Conservation (phyloP, 2,329 filamentous ascomycete species). For the Knufia petricola region DNA sequence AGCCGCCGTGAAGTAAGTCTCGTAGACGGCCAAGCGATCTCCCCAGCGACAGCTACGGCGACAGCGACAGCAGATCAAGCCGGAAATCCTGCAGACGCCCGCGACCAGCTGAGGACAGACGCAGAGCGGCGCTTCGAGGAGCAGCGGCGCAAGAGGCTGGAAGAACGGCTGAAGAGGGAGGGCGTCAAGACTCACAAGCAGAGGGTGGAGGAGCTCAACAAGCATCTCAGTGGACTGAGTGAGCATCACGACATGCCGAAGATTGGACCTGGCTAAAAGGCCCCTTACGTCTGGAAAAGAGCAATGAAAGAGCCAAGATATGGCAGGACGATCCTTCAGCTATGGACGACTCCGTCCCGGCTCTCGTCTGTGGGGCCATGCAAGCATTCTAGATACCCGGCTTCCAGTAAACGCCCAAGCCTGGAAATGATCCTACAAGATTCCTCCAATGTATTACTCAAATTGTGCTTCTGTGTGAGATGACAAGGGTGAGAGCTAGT, state of each 20-base stretch:
- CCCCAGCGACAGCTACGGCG: no score
- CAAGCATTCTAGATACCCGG: no score
- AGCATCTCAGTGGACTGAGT: slow-evolving; percentile 80
- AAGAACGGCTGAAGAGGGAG: slow-evolving; percentile 71
- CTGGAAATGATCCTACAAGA: no score
- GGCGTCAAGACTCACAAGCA: slow-evolving; percentile 95
- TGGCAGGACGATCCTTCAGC: no score
- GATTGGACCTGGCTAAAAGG: slow-evolving; percentile 24
- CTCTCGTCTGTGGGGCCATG: no score
- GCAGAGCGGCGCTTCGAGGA: slow-evolving; percentile 76
- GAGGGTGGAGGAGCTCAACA: slow-evolving; percentile 88
- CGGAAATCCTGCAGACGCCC: slow-evolving; percentile 25
- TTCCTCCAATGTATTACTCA: no score
- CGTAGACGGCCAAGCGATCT: slow-evolving; percentile 18
- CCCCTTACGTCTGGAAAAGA: no score
- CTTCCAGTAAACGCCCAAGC: no score
- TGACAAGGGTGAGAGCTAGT: no score
- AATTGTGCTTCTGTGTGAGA: no score
- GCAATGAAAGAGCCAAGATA: no score
- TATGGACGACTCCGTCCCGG: no score
- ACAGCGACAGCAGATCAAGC: slow-evolving; percentile 19
- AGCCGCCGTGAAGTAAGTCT: slow-evolving; percentile 20
- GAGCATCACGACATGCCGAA: slow-evolving; percentile 89
- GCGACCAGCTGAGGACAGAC: slow-evolving; percentile 61
- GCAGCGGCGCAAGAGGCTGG: slow-evolving; percentile 66